Conservation (phyloP, 2,329 filamentous ascomycete species). For the Pseudogymnoascus sp. region DNA sequence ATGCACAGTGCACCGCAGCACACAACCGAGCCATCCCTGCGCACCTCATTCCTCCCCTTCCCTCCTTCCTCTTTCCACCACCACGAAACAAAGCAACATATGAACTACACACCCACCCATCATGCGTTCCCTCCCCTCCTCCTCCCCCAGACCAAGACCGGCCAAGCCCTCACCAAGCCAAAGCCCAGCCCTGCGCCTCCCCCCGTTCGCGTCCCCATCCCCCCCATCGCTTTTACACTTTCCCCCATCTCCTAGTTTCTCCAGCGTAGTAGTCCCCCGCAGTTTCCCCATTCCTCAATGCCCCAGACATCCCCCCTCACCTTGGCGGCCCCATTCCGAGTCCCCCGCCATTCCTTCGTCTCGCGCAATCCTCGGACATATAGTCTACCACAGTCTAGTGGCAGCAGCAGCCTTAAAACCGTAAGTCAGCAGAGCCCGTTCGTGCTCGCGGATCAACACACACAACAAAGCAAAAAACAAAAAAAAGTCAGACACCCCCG, state of each 20-base stretch:
- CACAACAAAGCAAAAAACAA: too few species aligned
- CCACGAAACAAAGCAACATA: neutral
- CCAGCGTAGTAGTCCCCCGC: neutral
- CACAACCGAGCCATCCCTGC: neutral
- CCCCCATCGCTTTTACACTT: neutral
- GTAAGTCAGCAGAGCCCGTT: neutral
- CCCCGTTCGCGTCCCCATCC: neutral
- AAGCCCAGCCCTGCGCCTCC: constrained; percentile 1
- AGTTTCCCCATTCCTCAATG: neutral
- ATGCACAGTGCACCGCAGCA: neutral
- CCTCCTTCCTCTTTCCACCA: neutral
- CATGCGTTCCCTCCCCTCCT: neutral
- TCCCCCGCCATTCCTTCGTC: neutral
- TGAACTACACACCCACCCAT: neutral
- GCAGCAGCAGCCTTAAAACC: neutral
- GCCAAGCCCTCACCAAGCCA: neutral
- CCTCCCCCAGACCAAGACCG: neutral
- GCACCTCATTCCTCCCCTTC: neutral
- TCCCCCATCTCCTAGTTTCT: neutral
- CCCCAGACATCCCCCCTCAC: neutral
- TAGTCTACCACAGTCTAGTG: neutral
- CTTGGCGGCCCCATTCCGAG: too few species aligned
- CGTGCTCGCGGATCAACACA: neutral
- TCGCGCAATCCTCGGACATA: neutral
- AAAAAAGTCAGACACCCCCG: neutral